phyloP scores from a whole-genome alignment of 768 basidiomycete genomes.

The Trametes sanguinea region DNA sequence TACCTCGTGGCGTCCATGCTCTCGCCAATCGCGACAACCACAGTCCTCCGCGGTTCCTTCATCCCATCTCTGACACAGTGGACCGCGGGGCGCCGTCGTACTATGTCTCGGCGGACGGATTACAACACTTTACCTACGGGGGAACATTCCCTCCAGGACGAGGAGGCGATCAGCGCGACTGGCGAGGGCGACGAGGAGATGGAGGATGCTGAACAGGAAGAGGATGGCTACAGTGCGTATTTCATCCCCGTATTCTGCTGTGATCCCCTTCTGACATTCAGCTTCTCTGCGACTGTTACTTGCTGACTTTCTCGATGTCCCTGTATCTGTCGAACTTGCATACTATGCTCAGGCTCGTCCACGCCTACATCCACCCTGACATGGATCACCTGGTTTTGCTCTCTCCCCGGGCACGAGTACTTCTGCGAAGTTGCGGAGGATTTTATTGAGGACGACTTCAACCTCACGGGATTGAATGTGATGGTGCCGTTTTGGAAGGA shows the following conservation, averaged over 20 bases:
- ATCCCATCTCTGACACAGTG: neutral
- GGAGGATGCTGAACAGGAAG: constrained; percentile 68
- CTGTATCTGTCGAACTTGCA: neutral
- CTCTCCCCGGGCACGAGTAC: constrained; percentile 93
- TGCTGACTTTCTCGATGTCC: neutral
- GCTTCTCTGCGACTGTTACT: constrained; percentile 1
- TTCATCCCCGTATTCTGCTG: constrained; percentile 18
- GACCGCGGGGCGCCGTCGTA: neutral
- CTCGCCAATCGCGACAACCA: constrained; percentile 20
- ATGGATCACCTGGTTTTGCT: constrained; percentile 97
- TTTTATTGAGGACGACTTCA: constrained; percentile 99
- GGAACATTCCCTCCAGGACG: constrained; percentile 48
- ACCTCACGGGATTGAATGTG: constrained; percentile 91
- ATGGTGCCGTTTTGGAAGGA: constrained; percentile 99
- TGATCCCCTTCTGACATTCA: neutral
- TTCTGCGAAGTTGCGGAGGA: constrained; percentile 98
- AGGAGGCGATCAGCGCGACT: constrained; percentile 59
- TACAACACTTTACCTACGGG: constrained; percentile 9
- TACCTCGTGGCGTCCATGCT: constrained; percentile 27
- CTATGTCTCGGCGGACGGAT: constrained; percentile 20
- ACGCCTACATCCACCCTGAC: constrained; percentile 90
- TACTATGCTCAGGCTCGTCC: constrained; percentile 63
- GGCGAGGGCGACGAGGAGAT: constrained; percentile 76
- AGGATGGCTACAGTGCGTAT: constrained; percentile 79
- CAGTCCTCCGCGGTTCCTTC: constrained; percentile 1